phyloP scores from a whole-genome alignment of 2,329 filamentous ascomycete species.

The Colletotrichum sp. region DNA sequence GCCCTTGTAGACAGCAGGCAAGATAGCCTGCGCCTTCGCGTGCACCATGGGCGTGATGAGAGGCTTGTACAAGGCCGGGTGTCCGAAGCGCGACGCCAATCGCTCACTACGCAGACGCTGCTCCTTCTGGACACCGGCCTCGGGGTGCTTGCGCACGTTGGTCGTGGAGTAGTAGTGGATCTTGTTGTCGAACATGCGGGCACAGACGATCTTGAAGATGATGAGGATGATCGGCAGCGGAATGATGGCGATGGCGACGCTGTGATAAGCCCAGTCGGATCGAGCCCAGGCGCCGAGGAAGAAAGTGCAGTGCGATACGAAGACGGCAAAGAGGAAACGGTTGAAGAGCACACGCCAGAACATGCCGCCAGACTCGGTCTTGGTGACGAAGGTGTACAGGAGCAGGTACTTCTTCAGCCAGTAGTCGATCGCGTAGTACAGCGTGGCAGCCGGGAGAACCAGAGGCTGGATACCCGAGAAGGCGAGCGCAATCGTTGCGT shows the following conservation, averaged over 20 bases:
- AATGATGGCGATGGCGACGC: constrained; percentile 68
- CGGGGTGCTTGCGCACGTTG: constrained; percentile 53
- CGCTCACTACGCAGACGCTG: constrained; percentile 66
- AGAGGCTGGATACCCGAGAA: constrained; percentile 88
- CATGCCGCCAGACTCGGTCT: constrained; percentile 91
- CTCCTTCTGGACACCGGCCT: constrained; percentile 55
- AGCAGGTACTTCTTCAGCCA: constrained; percentile 95
- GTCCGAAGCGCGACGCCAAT: constrained; percentile 80
- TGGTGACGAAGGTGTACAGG: constrained; percentile 94
- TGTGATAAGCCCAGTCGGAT: constrained; percentile 60
- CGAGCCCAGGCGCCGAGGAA: constrained; percentile 77
- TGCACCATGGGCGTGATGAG: constrained; percentile 96
- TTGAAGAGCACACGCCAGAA: constrained; percentile 95
- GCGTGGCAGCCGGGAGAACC: constrained; percentile 81
- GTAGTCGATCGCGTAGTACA: constrained; percentile 89
- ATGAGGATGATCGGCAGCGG: constrained; percentile 82
- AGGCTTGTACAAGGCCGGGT: constrained; percentile 87
- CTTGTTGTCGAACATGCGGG: constrained; percentile 74
- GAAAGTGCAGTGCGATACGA: constrained; percentile 80
- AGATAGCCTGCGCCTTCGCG: constrained; percentile 83
- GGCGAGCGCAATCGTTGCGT: constrained; percentile 85
- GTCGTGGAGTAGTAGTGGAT: constrained; percentile 81
- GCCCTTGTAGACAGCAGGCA: constrained; percentile 86
- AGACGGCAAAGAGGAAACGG: constrained; percentile 81
- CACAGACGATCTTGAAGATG: constrained; percentile 87